These are phyloP conservation scores for Penicillium herquei DNA, from an alignment of 495 filamentous ascomycete species.

Conservation along the genomic window DNA sequence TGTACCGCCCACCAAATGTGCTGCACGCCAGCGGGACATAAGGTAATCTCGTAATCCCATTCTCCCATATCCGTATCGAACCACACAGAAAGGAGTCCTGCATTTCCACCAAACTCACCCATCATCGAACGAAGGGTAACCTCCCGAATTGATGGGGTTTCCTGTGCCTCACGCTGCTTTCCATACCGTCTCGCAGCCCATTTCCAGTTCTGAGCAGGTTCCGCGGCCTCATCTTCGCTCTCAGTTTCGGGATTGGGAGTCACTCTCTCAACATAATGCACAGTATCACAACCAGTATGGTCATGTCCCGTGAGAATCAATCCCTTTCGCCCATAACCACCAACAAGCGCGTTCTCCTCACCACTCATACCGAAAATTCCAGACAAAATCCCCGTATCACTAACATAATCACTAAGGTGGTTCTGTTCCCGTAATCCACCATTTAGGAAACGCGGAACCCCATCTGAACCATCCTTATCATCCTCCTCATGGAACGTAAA, in stretches of 20 bases:
- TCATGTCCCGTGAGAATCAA: slow-evolving; percentile 91
- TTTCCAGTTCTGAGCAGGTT: slow-evolving; percentile 22
- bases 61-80: slow-evolving; percentile 66
- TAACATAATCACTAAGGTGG: slow-evolving; percentile 69
- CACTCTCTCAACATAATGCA: slow-evolving; percentile 68
- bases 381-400: slow-evolving; percentile 63
- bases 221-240: slow-evolving; percentile 18
- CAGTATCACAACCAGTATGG: slow-evolving; percentile 87
- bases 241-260: slow-evolving; percentile 4
- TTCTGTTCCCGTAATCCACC: slow-evolving; percentile 89
- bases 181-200: slow-evolving; percentile 36
- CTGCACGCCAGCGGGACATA: slow-evolving; percentile 77
- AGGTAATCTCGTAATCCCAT: slow-evolving; percentile 78
- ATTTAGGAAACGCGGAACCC: slow-evolving; percentile 32
- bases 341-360: slow-evolving; percentile 44
- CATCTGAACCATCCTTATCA: slow-evolving; percentile 32
- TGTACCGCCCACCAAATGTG: slow-evolving; percentile 95
- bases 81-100: slow-evolving; percentile 84
- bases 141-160: slow-evolving; percentile 62
- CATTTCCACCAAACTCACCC: slow-evolving; percentile 88
- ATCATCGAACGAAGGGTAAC: slow-evolving; percentile 98
- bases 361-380: slow-evolving; percentile 77
- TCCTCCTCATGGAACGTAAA: slow-evolving; percentile 67
- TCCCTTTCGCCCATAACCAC: slow-evolving; percentile 63
- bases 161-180: background rate